A percentile compares a stretch with the other conserved stretches of the same genome.
phyloP scores from a whole-genome alignment of 1,284 basidiomycete genomes.

The Volvariella surrecta region DNA sequence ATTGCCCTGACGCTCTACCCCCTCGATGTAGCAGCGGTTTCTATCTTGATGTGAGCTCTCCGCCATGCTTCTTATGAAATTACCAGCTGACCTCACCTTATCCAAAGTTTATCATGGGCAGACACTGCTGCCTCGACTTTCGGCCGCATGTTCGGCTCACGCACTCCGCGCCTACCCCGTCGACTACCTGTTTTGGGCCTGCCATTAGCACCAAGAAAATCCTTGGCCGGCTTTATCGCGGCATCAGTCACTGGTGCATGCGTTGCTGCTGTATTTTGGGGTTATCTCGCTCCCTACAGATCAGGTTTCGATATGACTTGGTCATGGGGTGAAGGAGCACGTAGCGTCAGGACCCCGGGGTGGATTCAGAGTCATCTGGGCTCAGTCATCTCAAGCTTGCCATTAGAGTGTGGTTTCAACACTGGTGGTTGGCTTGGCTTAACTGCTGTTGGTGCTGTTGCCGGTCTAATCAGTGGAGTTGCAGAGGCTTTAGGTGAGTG shows the following conservation, averaged over 20 bases:
- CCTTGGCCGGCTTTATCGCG: conserved; percentile 83
- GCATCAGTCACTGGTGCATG: conserved; percentile 71
- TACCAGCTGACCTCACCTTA: conserved; percentile 3
- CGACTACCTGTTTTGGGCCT: conserved; percentile 49
- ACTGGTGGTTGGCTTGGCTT: conserved; percentile 46
- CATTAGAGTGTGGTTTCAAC: not conserved
- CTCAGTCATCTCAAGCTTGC: conserved; percentile 3
- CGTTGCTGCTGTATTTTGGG: conserved; percentile 79
- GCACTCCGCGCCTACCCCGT: conserved; percentile 61
- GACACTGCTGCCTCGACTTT: conserved; percentile 94
- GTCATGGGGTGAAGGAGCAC: conserved; percentile 42
- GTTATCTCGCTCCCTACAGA: conserved; percentile 42
- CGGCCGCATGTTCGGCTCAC: conserved; percentile 77
- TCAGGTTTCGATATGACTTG: conserved; percentile 34
- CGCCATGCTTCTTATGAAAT: conserved; percentile 5
- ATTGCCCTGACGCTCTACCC: conserved; percentile 77
- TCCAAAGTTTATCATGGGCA: conserved; percentile 83
- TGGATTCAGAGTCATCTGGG: not conserved
- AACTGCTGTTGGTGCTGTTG: conserved; percentile 46
- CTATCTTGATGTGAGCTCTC: conserved; percentile 74
- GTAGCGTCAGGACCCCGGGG: conserved; percentile 7
- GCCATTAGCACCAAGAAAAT: conserved; percentile 79
- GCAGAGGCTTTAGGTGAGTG: conserved; percentile 77
- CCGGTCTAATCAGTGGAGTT: conserved; percentile 75
- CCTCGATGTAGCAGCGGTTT: conserved; percentile 80